Percentiles rank a stretch among this genome's conserved stretches.
Evolutionary conservation across 73 alveolate species (phyloP).

Genomic region (Uronychia setigera): DNA sequence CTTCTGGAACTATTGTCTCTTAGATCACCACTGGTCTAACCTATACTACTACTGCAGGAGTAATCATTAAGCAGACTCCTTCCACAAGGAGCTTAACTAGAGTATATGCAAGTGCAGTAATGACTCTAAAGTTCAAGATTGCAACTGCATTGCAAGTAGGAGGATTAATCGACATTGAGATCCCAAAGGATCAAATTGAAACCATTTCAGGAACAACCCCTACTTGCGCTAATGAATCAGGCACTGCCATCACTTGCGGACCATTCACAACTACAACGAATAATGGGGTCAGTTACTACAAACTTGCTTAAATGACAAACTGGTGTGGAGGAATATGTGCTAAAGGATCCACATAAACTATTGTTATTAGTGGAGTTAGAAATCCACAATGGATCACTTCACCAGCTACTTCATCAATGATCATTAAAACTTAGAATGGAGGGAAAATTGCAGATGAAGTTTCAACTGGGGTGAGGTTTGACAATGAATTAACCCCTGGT

Average conservation of each 20-base stretch:
- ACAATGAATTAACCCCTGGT: conserved; percentile 9
- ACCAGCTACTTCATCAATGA: conserved; percentile 16
- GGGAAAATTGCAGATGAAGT: conserved; percentile 2
- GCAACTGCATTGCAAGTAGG: neutral
- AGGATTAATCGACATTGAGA: neutral
- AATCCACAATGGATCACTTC: conserved; percentile 26
- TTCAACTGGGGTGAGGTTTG: conserved; percentile 17
- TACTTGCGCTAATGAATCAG: conserved; percentile 11
- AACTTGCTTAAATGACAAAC: conserved; percentile 6
- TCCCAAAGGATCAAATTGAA: conserved; percentile 25
- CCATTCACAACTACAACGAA: neutral
- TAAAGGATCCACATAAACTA: conserved; percentile 7
- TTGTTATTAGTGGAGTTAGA: neutral
- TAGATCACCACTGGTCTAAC: neutral
- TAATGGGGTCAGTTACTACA: neutral
- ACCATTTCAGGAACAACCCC: neutral
- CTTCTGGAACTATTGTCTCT: neutral
- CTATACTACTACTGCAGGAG: conserved; percentile 17
- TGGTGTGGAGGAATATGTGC: conserved; percentile 17
- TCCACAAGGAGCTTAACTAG: neutral
- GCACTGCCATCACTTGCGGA: neutral
- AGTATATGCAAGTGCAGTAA: conserved; percentile 1
- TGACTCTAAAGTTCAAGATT: neutral
- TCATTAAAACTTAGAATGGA: neutral
- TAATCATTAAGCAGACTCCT: conserved; percentile 6